These are phyloP conservation scores for Calocera cornea DNA, from an alignment of 768 basidiomycete genomes.

Conservation along the genomic window DNA sequence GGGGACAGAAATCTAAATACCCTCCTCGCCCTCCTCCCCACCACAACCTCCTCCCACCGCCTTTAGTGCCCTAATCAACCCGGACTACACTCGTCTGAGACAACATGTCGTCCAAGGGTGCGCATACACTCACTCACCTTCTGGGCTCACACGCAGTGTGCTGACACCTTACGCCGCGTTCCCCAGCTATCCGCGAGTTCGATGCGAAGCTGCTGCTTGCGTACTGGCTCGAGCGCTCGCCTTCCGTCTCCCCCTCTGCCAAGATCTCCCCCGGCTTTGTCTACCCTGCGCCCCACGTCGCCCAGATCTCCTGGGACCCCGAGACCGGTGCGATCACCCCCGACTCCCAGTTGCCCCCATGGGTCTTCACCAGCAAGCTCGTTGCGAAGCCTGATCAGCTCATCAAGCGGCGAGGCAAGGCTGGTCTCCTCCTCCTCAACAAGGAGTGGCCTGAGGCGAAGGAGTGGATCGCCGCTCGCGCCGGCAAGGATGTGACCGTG, in stretches of 20 bases:
- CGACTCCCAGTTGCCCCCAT: conserved; percentile 51
- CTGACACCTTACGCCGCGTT: background rate
- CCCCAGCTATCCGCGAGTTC: conserved; percentile 80
- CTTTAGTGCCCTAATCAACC: background rate
- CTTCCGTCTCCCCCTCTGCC: conserved; percentile 55
- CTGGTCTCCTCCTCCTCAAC: conserved; percentile 87
- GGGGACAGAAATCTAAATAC: background rate
- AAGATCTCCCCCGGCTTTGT: conserved; percentile 42
- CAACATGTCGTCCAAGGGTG: conserved; percentile 4
- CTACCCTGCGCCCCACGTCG: conserved; percentile 59
- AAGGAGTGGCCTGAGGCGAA: conserved; percentile 80
- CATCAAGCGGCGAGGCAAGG: conserved; percentile 99
- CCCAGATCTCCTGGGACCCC: conserved; percentile 74
- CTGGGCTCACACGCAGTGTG: background rate
- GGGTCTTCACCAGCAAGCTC: conserved; percentile 76
- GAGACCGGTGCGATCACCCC: conserved; percentile 47
- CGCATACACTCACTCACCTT: background rate
- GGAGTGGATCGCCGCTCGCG: conserved; percentile 72
- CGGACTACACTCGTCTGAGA: background rate
- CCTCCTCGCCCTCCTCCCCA: background rate
- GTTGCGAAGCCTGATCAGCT: conserved; percentile 96
- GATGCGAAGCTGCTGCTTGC: conserved; percentile 96
- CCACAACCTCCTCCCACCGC: background rate
- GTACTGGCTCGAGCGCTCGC: conserved; percentile 91
- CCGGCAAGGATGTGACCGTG: conserved; percentile 87